These are phyloP conservation scores for Hypoxylon rubiginosum DNA, from an alignment of 2,329 filamentous ascomycete species.

Conservation along the genomic window DNA sequence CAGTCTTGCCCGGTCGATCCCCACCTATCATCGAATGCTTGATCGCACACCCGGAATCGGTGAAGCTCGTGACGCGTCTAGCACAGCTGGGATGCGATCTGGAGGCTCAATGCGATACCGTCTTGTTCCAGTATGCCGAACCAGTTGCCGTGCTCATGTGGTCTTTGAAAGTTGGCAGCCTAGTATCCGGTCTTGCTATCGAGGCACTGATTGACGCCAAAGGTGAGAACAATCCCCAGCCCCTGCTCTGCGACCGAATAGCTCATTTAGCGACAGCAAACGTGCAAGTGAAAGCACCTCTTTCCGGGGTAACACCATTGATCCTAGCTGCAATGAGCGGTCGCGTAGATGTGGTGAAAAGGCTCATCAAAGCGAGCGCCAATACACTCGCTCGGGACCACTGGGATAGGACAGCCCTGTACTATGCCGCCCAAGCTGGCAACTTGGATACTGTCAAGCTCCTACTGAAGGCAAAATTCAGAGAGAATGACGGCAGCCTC, in stretches of 20 bases:
- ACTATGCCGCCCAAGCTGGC: slow-evolving; percentile 49
- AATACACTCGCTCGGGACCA: neutral
- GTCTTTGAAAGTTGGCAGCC: neutral
- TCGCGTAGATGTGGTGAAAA: neutral
- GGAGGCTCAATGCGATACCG: neutral
- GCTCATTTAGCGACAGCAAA: neutral
- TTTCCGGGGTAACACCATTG: neutral
- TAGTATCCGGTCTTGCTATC: neutral
- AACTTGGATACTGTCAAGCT: slow-evolving; percentile 44
- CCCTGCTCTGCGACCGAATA: neutral
- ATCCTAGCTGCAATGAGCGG: neutral
- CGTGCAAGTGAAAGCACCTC: neutral
- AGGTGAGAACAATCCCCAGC: neutral
- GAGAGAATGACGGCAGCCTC: slow-evolving; percentile 51
- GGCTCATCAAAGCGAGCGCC: neutral
- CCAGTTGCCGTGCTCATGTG: neutral
- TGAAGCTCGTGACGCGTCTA: neutral
- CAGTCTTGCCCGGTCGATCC: neutral
- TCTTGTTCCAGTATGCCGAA: neutral
- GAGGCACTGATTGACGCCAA: neutral
- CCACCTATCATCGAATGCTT: neutral
- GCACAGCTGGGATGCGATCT: neutral
- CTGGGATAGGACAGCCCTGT: slow-evolving; percentile 45
- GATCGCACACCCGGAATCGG: neutral
- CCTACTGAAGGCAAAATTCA: slow-evolving; percentile 45